Conservation (phyloP, 306 rosid genomes). For the Corylus avellana region DNA sequence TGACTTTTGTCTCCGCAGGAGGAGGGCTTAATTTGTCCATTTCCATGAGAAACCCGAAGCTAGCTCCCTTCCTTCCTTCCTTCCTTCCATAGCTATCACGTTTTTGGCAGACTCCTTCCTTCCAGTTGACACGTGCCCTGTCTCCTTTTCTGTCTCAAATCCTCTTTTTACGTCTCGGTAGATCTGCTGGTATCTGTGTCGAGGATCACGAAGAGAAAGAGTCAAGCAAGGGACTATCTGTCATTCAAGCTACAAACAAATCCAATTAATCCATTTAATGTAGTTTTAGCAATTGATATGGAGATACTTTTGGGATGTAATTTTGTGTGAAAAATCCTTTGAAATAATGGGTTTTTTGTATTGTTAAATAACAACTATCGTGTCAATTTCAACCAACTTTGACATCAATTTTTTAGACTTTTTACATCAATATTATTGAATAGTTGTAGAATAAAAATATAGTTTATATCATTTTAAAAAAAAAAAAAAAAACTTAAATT, state of each 20-base stretch:
- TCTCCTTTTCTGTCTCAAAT: conserved; percentile 7
- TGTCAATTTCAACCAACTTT: too few species aligned
- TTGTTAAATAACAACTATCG: too few species aligned
- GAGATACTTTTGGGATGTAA: too few species aligned
- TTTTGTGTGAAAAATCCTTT: too few species aligned
- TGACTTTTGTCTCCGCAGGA: conserved; percentile 7
- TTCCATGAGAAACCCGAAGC: conserved; percentile 42
- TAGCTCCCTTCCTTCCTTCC: neutral
- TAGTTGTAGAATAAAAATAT: too few species aligned
- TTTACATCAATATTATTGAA: too few species aligned
- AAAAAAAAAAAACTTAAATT: too few species aligned
- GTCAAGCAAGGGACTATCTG: conserved; percentile 1
- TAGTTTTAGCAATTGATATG: neutral
- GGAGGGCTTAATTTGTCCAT: conserved; percentile 23
- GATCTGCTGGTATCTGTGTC: conserved; percentile 21
- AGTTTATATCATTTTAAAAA: too few species aligned
- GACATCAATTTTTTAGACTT: too few species aligned
- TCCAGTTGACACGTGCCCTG: conserved; percentile 6
- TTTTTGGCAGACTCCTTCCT: conserved; percentile 28
- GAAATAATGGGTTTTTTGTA: too few species aligned
- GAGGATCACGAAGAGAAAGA: neutral
- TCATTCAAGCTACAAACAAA: conserved; percentile 21
- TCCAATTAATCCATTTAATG: neutral
- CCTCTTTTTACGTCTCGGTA: neutral
- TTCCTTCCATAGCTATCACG: neutral